A percentile compares a stretch with the other conserved stretches of the same genome.
These are phyloP conservation scores for Somion occarium DNA, from an alignment of 1,284 basidiomycete genomes.

Conservation along the genomic window DNA sequence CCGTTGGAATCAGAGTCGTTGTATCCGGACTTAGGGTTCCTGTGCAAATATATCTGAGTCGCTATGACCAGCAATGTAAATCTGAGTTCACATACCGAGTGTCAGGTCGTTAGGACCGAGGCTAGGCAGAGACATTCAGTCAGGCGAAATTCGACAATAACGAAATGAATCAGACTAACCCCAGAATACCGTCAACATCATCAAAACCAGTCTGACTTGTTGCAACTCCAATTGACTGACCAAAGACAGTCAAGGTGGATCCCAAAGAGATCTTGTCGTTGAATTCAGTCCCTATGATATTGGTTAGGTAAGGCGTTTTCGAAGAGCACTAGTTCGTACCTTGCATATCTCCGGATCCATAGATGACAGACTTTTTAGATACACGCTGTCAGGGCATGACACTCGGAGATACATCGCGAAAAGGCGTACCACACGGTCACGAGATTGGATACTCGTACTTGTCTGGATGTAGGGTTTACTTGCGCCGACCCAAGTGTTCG, in stretches of 20 bases:
- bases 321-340: neutral
- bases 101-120: neutral
- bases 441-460: slow-evolving; percentile 15
- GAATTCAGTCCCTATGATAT: slow-evolving; percentile 16
- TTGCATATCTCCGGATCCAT: slow-evolving; percentile 1
- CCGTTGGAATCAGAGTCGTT: slow-evolving; percentile 14
- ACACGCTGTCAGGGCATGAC: neutral
- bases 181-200: slow-evolving; percentile 47
- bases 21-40: slow-evolving; percentile 15
- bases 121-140: neutral
- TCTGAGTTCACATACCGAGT: no score
- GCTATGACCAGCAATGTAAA: no score
- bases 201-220: slow-evolving; percentile 29
- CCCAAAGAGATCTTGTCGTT: slow-evolving; percentile 24
- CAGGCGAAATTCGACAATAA: neutral
- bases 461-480: slow-evolving; percentile 18
- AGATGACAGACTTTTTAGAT: slow-evolving; percentile 2
- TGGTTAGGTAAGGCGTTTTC: neutral
- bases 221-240: slow-evolving; percentile 53
- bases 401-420: neutral
- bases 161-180: slow-evolving; percentile 14
- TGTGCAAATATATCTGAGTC: no score
- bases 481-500: slow-evolving; percentile 30
- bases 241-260: slow-evolving; percentile 13
- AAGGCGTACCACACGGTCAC: slow-evolving; percentile 18